A percentile compares a stretch with the other conserved stretches of the same genome.
phyloP scores from a whole-genome alignment of 2,329 filamentous ascomycete species.

The Fusarium sp. region DNA sequence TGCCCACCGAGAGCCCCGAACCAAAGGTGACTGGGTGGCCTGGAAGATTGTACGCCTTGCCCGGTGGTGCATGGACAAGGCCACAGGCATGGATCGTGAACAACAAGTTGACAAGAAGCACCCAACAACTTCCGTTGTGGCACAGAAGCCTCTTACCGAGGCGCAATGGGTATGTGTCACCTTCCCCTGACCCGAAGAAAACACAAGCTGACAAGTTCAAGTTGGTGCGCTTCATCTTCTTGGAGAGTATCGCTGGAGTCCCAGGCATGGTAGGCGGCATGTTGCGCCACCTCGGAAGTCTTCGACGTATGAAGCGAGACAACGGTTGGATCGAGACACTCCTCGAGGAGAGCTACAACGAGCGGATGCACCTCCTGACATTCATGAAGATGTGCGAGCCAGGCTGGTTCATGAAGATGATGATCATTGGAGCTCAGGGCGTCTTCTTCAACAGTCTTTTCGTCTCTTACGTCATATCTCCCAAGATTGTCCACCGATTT shows the following conservation, averaged over 20 bases:
- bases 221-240: conserved; percentile 88
- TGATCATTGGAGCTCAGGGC: conserved; percentile 92
- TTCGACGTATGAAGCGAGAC: conserved; percentile 88
- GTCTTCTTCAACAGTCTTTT: conserved; percentile 98
- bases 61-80: conserved; percentile 83
- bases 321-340: conserved; percentile 97
- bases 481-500: conserved; percentile 91
- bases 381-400: conserved; percentile 87
- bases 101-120: conserved; percentile 73
- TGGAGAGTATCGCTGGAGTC: conserved; percentile 94
- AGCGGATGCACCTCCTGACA: conserved; percentile 91
- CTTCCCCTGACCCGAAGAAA: background rate
- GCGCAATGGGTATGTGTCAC: conserved; percentile 76
- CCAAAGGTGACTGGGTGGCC: conserved; percentile 81
- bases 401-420: conserved; percentile 88
- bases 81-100: conserved; percentile 78
- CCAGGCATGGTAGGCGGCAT: conserved; percentile 98
- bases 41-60: conserved; percentile 80
- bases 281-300: conserved; percentile 86
- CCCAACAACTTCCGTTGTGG: conserved; percentile 65
- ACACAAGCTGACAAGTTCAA: conserved; percentile 39
- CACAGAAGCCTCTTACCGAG: conserved; percentile 77
- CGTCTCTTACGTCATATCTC: conserved; percentile 86
- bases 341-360: conserved; percentile 91
- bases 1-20: conserved; percentile 80